phyloP scores from a whole-genome alignment of 176 grass and related monocot species.

The Oryza glumipatula region DNA sequence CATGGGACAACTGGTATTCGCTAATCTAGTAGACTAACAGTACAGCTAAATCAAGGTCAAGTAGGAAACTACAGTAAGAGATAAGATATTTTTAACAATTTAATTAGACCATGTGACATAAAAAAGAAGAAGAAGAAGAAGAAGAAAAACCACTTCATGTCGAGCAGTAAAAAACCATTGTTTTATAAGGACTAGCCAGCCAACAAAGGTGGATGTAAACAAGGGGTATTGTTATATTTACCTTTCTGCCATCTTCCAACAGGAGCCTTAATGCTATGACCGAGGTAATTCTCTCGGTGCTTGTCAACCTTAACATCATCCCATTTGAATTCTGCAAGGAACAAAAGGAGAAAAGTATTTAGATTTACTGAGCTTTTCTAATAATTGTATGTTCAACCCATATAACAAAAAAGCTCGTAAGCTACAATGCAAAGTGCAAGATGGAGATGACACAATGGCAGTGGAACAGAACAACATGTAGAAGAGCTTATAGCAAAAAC shows the following conservation, averaged over 20 bases:
- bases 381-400: not conserved
- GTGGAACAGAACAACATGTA: not conserved
- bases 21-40: not conserved
- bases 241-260: conserved; percentile 99
- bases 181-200: not conserved
- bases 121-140: not conserved
- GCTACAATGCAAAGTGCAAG: not conserved
- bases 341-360: not conserved
- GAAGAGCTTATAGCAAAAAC: conserved; percentile 12
- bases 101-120: not conserved
- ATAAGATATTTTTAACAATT: not conserved
- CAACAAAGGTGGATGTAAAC: not conserved
- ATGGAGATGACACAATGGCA: not conserved
- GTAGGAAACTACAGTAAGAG: not conserved
- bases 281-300: conserved; percentile 95
- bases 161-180: not conserved
- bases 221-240: conserved; percentile 24
- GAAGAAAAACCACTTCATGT: not conserved
- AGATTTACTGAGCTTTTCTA: not conserved
- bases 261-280: conserved; percentile 90
- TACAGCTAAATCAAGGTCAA: not conserved
- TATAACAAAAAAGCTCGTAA: conserved; percentile 4
- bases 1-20: not conserved
- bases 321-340: conserved; percentile 92
- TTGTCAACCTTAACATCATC: conserved; percentile 99